A percentile compares a stretch with the other conserved stretches of the same genome.
These are phyloP conservation scores for Sporothrix curviconia DNA, from an alignment of 2,329 filamentous ascomycete genomes.

Conservation along the genomic window DNA sequence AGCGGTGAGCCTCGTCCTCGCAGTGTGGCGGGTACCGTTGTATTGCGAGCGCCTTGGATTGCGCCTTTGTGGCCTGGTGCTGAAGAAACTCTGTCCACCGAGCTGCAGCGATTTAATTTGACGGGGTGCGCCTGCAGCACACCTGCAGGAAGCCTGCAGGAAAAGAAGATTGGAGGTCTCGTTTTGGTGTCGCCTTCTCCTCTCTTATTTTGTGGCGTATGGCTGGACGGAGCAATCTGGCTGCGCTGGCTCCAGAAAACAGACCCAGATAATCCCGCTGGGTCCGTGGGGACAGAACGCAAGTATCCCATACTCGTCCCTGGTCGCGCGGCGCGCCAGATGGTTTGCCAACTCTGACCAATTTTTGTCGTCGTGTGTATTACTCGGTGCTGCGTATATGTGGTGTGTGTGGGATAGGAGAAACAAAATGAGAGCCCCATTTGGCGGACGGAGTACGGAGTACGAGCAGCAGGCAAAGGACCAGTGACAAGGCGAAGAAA, in stretches of 20 bases:
- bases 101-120: conserved; percentile 15
- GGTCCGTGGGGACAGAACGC: conserved; percentile 4
- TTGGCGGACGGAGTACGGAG: no score
- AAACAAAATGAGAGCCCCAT: neutral
- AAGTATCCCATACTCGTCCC: neutral
- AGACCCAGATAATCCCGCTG: neutral
- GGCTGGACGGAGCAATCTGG: neutral
- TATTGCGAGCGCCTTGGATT: conserved; percentile 7
- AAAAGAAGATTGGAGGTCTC: conserved; percentile 1
- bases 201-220: neutral
- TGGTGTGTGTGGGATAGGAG: neutral
- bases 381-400: no score
- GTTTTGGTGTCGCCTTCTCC: neutral
- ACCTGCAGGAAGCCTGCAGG: conserved; percentile 12
- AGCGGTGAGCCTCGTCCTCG: no score
- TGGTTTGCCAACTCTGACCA: neutral
- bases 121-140: conserved; percentile 1
- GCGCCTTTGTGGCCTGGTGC: neutral
- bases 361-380: no score
- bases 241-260: neutral
- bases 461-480: neutral
- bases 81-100: conserved; percentile 1
- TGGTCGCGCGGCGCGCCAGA: conserved; percentile 6
- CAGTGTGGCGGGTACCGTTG: conserved; percentile 7
- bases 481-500: neutral